Conservation (phyloP, 495 filamentous ascomycete genomes). For the Penicillium cosmopolitanum region DNA sequence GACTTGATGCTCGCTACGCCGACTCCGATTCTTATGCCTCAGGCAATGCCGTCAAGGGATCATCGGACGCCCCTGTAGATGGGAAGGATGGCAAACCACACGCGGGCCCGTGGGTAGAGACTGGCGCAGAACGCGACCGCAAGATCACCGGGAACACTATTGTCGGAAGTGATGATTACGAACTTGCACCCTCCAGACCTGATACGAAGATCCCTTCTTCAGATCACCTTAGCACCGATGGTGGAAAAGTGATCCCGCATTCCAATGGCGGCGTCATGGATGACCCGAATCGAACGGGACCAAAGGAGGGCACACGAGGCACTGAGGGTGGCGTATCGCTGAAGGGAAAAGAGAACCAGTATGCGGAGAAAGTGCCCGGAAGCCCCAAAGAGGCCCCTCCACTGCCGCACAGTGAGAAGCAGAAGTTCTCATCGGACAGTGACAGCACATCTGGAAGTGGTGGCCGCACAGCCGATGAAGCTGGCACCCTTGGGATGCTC, state of each 20-base stretch:
- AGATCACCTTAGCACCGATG: conserved; percentile 45
- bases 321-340: conserved; percentile 85
- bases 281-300: conserved; percentile 70
- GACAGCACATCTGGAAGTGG: conserved; percentile 24
- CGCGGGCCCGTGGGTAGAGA: conserved; percentile 82
- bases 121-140: conserved; percentile 61
- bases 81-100: conserved; percentile 96
- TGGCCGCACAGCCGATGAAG: conserved; percentile 30
- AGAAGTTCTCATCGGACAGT: conserved; percentile 52
- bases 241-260: conserved; percentile 73
- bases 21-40: conserved; percentile 27
- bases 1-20: conserved; percentile 16
- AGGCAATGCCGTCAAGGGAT: conserved; percentile 54
- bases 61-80: conserved; percentile 90
- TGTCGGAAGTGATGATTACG: conserved; percentile 32
- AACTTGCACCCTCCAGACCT: conserved; percentile 20
- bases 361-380: conserved; percentile 76
- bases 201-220: conserved; percentile 38
- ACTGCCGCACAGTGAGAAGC: conserved; percentile 76
- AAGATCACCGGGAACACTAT: conserved; percentile 40
- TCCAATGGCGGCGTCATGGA: conserved; percentile 92
- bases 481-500: conserved; percentile 57
- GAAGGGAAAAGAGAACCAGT: conserved; percentile 72
- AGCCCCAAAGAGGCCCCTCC: conserved; percentile 84
- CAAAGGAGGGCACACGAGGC: conserved; percentile 83